These are phyloP conservation scores for Hyparrhenia diplandra DNA, from an alignment of 176 grass and related monocot species.

Conservation along the genomic window DNA sequence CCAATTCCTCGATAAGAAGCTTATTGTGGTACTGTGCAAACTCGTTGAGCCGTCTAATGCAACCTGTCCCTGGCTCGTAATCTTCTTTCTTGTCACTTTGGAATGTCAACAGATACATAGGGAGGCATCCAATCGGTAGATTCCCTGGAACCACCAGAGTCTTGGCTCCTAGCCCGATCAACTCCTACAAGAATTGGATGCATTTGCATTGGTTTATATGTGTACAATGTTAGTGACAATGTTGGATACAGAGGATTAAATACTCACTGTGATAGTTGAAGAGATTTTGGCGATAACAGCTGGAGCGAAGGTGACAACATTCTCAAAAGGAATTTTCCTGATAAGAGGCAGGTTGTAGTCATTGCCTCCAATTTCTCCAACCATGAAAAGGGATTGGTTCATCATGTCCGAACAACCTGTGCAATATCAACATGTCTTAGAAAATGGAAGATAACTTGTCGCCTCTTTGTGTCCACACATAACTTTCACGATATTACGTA, in stretches of 20 bases:
- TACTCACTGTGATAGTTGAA: constrained; percentile 53
- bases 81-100: constrained; percentile 44
- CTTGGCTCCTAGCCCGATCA: constrained; percentile 73
- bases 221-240: background rate
- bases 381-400: constrained; percentile 54
- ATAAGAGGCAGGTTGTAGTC: constrained; percentile 78
- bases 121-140: constrained; percentile 73
- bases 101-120: constrained; percentile 50
- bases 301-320: constrained; percentile 52
- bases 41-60: constrained; percentile 70
- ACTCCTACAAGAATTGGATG: constrained; percentile 43
- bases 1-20: constrained; percentile 46
- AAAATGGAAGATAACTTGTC: too few relatives aligned
- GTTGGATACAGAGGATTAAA: background rate
- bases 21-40: constrained; percentile 72
- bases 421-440: background rate
- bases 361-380: constrained; percentile 97
- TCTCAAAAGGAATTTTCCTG: constrained; percentile 9
- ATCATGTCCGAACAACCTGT: constrained; percentile 39
- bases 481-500: too few relatives aligned
- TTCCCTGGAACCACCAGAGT: constrained; percentile 75
- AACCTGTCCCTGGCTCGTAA: constrained; percentile 72
- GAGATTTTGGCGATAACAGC: constrained; percentile 51
- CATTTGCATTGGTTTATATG: background rate
- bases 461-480: too few relatives aligned